A percentile compares a stretch with the other conserved stretches of the same genome.
Conservation (phyloP, 1,139 yeast species). For the Yamadazyma siamensis region DNA sequence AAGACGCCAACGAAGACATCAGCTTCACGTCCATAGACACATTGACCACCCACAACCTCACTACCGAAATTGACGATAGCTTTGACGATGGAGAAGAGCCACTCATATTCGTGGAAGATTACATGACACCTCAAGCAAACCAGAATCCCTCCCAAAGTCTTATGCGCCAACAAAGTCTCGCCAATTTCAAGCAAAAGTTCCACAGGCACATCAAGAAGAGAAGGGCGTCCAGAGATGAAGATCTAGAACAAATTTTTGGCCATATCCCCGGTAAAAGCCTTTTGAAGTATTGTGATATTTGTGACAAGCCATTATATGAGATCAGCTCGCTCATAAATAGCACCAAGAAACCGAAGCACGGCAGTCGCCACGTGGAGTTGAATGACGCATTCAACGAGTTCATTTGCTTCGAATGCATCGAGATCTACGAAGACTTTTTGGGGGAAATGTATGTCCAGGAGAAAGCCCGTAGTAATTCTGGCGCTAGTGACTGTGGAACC, state of each 20-base stretch:
- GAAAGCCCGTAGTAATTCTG: neutral
- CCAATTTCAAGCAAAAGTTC: constrained; percentile 35
- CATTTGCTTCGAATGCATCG: constrained; percentile 64
- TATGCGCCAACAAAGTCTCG: constrained; percentile 32
- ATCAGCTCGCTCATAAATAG: constrained; percentile 46
- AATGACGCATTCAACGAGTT: constrained; percentile 41
- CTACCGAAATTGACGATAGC: constrained; percentile 17
- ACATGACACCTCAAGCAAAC: constrained; percentile 21
- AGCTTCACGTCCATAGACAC: constrained; percentile 16
- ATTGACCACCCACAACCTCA: constrained; percentile 12
- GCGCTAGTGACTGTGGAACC: neutral
- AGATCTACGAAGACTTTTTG: constrained; percentile 51
- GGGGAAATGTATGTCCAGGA: constrained; percentile 24
- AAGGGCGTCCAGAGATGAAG: constrained; percentile 19
- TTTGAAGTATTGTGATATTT: constrained; percentile 55
- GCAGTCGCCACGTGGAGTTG: constrained; percentile 5
- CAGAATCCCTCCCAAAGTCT: constrained; percentile 1
- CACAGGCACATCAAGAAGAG: constrained; percentile 7
- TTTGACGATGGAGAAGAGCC: constrained; percentile 38
- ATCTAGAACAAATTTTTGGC: constrained; percentile 41
- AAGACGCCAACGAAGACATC: constrained; percentile 13
- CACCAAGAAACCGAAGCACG: constrained; percentile 8
- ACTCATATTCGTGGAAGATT: constrained; percentile 51
- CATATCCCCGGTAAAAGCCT: constrained; percentile 37
- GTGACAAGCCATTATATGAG: constrained; percentile 67